A percentile compares a stretch with the other conserved stretches of the same genome.
phyloP scores from a whole-genome alignment of 306 rosid species.

The Erythrophleum fordii region DNA sequence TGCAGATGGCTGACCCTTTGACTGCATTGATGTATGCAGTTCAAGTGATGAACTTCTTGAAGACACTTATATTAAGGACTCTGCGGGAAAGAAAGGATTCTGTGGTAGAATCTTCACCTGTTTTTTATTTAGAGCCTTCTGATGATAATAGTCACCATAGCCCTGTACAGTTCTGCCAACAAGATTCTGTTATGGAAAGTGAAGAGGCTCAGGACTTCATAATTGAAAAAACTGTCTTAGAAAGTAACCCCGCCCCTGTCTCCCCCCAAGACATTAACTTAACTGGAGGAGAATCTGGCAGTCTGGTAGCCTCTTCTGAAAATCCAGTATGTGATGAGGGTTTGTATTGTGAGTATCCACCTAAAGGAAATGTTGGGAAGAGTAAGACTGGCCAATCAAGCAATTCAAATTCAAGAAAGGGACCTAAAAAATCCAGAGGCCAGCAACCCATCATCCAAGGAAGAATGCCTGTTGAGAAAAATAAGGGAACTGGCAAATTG shows the following conservation, averaged over 20 bases:
- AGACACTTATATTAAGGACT: slow-evolving; percentile 14
- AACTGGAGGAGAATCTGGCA: slow-evolving; percentile 10
- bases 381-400: slow-evolving; percentile 21
- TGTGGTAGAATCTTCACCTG: slow-evolving; percentile 13
- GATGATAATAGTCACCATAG: neutral
- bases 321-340: neutral
- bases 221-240: neutral
- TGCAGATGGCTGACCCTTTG: slow-evolving; percentile 29
- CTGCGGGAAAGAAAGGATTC: slow-evolving; percentile 19
- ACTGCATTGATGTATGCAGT: slow-evolving; percentile 29
- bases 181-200: neutral
- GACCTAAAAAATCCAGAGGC: neutral
- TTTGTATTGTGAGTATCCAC: slow-evolving; percentile 16
- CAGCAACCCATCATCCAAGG: neutral
- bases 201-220: slow-evolving; percentile 3
- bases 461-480: neutral
- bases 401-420: slow-evolving; percentile 20
- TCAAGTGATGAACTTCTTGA: slow-evolving; percentile 30
- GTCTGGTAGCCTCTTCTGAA: neutral
- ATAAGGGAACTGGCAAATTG: slow-evolving; percentile 52
- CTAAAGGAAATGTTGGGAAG: slow-evolving; percentile 9
- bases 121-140: neutral
- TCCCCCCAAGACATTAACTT: neutral
- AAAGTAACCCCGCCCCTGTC: neutral
- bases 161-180: neutral